Evolutionary conservation across 768 basidiomycete genomes (phyloP).

Genomic region (Collybia mongolica): DNA sequence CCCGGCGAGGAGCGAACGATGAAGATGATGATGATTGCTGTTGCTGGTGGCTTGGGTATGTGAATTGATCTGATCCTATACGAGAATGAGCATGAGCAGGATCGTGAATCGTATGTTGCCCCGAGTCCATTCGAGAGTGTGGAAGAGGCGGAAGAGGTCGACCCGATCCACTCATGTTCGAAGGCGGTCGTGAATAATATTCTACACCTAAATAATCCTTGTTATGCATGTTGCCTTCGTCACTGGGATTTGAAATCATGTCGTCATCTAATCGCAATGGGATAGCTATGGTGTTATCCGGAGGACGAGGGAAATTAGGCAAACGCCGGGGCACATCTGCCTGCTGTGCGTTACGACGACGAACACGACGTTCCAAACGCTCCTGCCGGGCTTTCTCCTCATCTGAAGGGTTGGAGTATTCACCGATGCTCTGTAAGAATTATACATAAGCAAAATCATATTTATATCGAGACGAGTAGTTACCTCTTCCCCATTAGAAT

Average conservation of each 20-base stretch:
- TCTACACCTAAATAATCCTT: slow-evolving; percentile 46
- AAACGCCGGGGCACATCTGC: slow-evolving; percentile 67
- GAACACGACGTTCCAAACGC: slow-evolving; percentile 61
- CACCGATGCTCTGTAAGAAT: slow-evolving; percentile 67
- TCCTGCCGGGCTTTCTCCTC: slow-evolving; percentile 78
- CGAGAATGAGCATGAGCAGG: slow-evolving; percentile 67
- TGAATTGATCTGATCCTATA: slow-evolving; percentile 36
- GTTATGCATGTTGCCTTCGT: slow-evolving; percentile 53
- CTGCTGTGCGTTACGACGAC: slow-evolving; percentile 45
- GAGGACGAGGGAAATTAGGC: slow-evolving; percentile 81
- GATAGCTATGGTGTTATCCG: slow-evolving; percentile 46
- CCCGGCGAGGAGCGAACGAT: slow-evolving; percentile 22
- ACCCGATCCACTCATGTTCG: slow-evolving; percentile 38
- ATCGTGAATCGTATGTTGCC: slow-evolving; percentile 59
- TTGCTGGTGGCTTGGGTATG: slow-evolving; percentile 19
- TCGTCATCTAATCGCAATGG: slow-evolving; percentile 49
- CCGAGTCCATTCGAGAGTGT: slow-evolving; percentile 65
- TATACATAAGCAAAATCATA: slow-evolving; percentile 10
- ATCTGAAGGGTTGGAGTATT: slow-evolving; percentile 90
- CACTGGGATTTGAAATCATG: slow-evolving; percentile 84
- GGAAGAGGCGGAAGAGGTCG: slow-evolving; percentile 60
- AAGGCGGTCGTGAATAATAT: slow-evolving; percentile 46
- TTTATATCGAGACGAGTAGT: slow-evolving; percentile 17
- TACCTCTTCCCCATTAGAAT: slow-evolving; percentile 68
- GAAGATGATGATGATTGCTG: slow-evolving; percentile 21